These are phyloP conservation scores for Cladosporium austrohemisphaericum DNA, from an alignment of 2,329 filamentous ascomycete species.

Conservation along the genomic window DNA sequence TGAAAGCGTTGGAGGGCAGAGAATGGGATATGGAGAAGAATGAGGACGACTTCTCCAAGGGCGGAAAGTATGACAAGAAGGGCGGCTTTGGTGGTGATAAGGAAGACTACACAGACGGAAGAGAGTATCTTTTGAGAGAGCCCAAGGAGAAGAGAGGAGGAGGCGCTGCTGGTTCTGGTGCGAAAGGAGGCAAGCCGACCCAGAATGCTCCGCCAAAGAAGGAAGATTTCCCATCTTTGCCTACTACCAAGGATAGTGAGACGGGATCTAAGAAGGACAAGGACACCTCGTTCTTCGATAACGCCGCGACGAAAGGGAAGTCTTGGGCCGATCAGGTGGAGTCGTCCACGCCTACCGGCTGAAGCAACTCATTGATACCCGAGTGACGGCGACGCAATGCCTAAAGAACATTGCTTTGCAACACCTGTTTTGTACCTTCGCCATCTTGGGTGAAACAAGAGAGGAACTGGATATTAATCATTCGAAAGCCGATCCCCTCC, in stretches of 20 bases:
- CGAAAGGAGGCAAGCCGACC: slow-evolving; percentile 28
- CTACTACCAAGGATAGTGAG: slow-evolving; percentile 22
- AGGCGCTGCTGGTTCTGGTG: slow-evolving; percentile 15
- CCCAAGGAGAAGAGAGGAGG: slow-evolving; percentile 20
- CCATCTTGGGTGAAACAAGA: no score
- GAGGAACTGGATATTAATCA: no score
- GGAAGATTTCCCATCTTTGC: slow-evolving; percentile 47
- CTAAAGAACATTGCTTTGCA: no score
- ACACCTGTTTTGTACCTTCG: no score
- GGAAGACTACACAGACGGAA: slow-evolving; percentile 31
- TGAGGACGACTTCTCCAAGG: slow-evolving; percentile 48
- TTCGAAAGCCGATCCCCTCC: no score
- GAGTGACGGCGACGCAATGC: no score
- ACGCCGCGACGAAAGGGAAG: slow-evolving; percentile 17
- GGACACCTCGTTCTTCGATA: slow-evolving; percentile 2
- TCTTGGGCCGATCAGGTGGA: slow-evolving; percentile 48
- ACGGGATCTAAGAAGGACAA: background rate
- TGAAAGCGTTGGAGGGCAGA: slow-evolving; percentile 55
- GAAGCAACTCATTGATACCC: background rate
- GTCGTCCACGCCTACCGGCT: slow-evolving; percentile 17
- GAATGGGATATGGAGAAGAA: slow-evolving; percentile 62
- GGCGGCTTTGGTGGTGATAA: slow-evolving; percentile 29
- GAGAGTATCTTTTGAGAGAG: slow-evolving; percentile 34
- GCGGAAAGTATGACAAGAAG: slow-evolving; percentile 26
- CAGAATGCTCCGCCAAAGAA: slow-evolving; percentile 35